phyloP scores from a whole-genome alignment of 495 filamentous ascomycete genomes.

The Neurospora hispaniola region DNA sequence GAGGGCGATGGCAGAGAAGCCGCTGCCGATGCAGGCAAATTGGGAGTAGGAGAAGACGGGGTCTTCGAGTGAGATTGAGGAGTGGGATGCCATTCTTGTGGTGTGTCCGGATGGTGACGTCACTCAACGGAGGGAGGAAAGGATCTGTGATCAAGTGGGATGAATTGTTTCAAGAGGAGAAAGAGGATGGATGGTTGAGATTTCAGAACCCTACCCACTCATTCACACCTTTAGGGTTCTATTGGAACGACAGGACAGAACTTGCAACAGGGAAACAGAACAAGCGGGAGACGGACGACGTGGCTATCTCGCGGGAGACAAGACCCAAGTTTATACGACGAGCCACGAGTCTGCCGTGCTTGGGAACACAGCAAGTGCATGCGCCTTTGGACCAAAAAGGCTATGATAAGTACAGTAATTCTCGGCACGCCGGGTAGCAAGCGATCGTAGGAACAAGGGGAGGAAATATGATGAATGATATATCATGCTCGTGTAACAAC shows the following conservation, averaged over 20 bases:
- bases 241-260: not conserved
- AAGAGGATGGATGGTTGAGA: not conserved
- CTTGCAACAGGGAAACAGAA: not conserved
- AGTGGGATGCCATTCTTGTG: not conserved
- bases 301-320: not conserved
- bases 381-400: not conserved
- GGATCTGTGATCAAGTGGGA: not conserved
- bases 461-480: not conserved
- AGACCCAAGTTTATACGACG: not conserved
- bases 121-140: not conserved
- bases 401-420: not conserved
- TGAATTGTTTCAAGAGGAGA: not conserved
- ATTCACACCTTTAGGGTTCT: too few relatives aligned
- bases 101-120: not conserved
- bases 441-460: not conserved
- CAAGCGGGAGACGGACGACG: not conserved
- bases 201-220: not conserved
- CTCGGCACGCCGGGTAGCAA: not conserved
- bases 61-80: not conserved
- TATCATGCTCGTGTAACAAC: not conserved
- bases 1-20: constrained; percentile 57
- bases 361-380: not conserved
- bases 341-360: not conserved
- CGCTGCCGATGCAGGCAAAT: constrained; percentile 48
- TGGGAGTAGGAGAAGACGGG: constrained; percentile 12